Evolutionary conservation across 306 rosid genomes (phyloP), one percentile per base, ranked within the genome.

Genomic region (Dalbergia cultrata): DNA sequence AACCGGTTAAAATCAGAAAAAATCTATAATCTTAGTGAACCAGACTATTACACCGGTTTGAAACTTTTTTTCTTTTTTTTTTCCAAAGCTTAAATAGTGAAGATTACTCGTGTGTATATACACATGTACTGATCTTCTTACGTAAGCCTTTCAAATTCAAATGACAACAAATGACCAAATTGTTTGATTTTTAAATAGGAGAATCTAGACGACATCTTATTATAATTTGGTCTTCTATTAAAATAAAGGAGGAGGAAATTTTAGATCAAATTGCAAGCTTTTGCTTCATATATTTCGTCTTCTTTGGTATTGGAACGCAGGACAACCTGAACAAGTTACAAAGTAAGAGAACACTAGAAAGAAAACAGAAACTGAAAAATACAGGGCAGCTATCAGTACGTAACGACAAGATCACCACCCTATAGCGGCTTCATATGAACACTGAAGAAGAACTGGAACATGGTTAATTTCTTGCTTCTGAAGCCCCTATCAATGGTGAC

Each of bases 221-320:
- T 43, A 43, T 37, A 37, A 37, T 37, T 44, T 47, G 53, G 53
- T 13, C 53, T 47, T 47, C 10, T 7, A 43, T 7, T 43, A 43
- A 47, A 47, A 12, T 47, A 47, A 47, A 47, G 53, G 2, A 47
- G 5, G n/a, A 45, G 34, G 33, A 34, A 16, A 50, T n/a, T 13
- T 16, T 19, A 50, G n/a, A 54, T 26, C 4, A 47, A 47, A 47
- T 47, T 47, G 53, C 14, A 47, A 77, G 34, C 37, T 56, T 43
- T 56, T 56, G 75, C 35, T 78, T 57, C 82, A 67, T 26, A 26
- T 26, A 26, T 78, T 77, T 67, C 68, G 41, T 67, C 47, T 69
- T 67, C 19, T 67, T 56, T 26, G 26, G 57, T 63, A 67, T 41
- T 22, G 68, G 34, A 78, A 9, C 26, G n/a, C 67, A 67, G 13